Evolutionary conservation across 2,329 filamentous ascomycete genomes (phyloP).

Genomic region (Colletotrichum liaoningense): DNA sequence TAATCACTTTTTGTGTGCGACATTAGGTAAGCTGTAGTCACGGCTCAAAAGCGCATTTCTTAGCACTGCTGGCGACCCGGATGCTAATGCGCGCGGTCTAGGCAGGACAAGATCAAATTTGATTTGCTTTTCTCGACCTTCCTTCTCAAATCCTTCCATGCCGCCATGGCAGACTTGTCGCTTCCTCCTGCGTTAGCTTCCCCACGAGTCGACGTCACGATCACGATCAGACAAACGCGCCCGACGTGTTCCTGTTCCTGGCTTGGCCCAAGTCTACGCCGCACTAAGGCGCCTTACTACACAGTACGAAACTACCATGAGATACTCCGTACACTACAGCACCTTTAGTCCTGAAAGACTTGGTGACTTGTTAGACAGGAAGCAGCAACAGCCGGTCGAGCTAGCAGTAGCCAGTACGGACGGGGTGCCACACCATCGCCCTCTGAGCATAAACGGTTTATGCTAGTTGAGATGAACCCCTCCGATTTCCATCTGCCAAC

Average conservation of each 20-base stretch:
- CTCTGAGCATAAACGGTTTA: constrained; percentile 18
- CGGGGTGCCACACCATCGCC: neutral
- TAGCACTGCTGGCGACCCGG: neutral
- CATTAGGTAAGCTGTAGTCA: neutral
- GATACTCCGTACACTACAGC: neutral
- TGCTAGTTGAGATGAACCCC: constrained; percentile 23
- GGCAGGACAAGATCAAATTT: neutral
- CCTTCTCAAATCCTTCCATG: constrained; percentile 7
- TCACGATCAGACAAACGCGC: constrained; percentile 11
- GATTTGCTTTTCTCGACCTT: constrained; percentile 1
- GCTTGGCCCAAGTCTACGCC: constrained; percentile 22
- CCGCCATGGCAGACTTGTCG: constrained; percentile 1
- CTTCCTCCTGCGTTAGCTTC: constrained; percentile 14
- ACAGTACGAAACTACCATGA: too few relatives aligned
- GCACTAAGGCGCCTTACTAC: neutral
- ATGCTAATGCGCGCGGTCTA: neutral
- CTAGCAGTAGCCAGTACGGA: neutral
- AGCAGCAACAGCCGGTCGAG: neutral
- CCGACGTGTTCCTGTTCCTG: constrained; percentile 5
- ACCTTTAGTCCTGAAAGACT: neutral
- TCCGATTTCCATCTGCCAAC: constrained; percentile 3
- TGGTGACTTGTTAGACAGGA: neutral
- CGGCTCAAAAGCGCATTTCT: neutral
- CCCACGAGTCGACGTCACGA: constrained; percentile 19
- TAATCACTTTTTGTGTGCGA: neutral